Conservation (phyloP, 768 basidiomycete genomes). For the Tricholoma flavovirens region DNA sequence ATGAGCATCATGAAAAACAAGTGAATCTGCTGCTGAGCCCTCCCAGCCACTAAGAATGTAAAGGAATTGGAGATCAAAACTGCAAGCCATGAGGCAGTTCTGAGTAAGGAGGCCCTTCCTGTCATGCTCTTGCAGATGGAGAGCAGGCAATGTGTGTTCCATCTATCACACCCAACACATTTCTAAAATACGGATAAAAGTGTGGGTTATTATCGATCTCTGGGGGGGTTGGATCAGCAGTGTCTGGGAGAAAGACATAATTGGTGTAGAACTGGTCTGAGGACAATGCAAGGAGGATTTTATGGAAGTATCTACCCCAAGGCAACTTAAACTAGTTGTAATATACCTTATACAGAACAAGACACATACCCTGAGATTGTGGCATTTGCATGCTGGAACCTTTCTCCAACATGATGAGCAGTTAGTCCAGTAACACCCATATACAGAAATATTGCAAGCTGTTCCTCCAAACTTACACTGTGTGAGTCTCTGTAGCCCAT, state of each 20-base stretch:
- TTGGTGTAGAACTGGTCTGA: constrained; percentile 10
- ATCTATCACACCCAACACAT: constrained; percentile 6
- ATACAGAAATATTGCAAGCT: background rate
- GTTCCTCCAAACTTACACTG: constrained; percentile 9
- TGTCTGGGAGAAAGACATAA: constrained; percentile 11
- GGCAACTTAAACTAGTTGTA: background rate
- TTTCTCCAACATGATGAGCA: background rate
- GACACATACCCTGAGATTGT: background rate
- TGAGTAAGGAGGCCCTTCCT: constrained; percentile 19
- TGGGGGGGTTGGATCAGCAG: constrained; percentile 1
- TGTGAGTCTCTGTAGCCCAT: constrained; percentile 3
- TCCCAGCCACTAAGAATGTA: constrained; percentile 27
- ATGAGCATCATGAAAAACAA: constrained; percentile 20
- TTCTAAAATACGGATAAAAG: constrained; percentile 20
- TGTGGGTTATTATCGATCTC: constrained; percentile 16
- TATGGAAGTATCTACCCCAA: constrained; percentile 6
- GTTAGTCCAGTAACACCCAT: background rate
- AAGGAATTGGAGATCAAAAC: constrained; percentile 20
- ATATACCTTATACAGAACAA: background rate
- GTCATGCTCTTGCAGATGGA: constrained; percentile 7
- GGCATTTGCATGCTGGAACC: background rate
- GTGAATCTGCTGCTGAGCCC: constrained; percentile 20
- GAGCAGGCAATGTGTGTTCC: constrained; percentile 10
- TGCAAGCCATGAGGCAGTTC: constrained; percentile 23
- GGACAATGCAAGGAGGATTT: constrained; percentile 3